Percentiles rank a stretch among this genome's conserved stretches.
Conservation (phyloP, 208 protist genomes). For the Phytomonas serpens region DNA sequence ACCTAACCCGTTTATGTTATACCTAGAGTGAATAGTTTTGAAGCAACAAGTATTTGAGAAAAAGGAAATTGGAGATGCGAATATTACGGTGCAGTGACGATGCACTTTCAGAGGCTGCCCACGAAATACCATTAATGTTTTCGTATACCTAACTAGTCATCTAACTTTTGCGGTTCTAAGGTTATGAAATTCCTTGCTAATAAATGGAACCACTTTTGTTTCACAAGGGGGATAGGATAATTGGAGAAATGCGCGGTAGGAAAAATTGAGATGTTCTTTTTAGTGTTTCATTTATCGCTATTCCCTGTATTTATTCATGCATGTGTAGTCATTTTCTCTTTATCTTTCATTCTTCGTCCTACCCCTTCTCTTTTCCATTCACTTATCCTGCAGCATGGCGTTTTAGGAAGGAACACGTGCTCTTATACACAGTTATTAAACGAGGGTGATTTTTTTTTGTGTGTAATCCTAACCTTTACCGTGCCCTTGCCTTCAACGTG, state of each 20-base stretch:
- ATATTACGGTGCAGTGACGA: not conserved
- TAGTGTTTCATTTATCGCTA: constrained; percentile 3
- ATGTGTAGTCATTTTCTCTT: not conserved
- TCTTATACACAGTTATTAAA: not conserved
- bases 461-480: constrained; percentile 6
- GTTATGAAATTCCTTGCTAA: not conserved
- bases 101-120: not conserved
- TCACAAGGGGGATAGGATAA: not conserved
- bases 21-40: not conserved
- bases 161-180: constrained; percentile 7
- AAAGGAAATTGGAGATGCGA: not conserved
- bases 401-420: not conserved
- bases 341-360: not conserved
- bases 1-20: not conserved
- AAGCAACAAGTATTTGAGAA: not conserved
- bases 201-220: not conserved
- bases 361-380: not conserved
- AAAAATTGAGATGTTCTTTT: not conserved
- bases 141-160: constrained; percentile 5
- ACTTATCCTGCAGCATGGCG: constrained; percentile 2
- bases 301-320: constrained; percentile 4
- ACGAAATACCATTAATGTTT: not conserved
- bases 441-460: not conserved
- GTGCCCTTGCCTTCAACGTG: not conserved
- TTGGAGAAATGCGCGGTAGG: not conserved